Conservation (phyloP, 163 green algal species). For the Scenedesmus sp. region DNA sequence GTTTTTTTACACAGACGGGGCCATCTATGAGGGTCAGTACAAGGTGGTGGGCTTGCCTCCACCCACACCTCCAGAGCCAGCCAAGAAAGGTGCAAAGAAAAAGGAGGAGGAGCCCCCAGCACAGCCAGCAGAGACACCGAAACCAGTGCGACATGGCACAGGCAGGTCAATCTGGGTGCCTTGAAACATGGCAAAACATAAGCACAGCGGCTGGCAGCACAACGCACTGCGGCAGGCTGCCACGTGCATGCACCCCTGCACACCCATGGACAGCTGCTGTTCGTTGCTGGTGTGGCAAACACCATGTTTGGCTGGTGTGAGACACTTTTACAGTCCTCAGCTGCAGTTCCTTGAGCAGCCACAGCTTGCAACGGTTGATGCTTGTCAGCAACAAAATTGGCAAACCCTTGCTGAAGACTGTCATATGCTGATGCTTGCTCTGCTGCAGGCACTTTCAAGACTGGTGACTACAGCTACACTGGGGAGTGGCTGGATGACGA, state of each 20-base stretch:
- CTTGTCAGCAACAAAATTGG: too few species aligned
- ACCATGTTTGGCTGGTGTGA: too few species aligned
- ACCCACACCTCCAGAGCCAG: conserved; percentile 3
- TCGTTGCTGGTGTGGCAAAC: too few species aligned
- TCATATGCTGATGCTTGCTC: neutral
- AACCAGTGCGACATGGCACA: conserved; percentile 71
- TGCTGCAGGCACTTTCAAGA: conserved; percentile 63
- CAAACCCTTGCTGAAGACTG: neutral
- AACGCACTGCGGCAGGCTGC: neutral
- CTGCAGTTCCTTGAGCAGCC: neutral
- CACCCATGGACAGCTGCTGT: neutral
- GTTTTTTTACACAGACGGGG: conserved; percentile 37
- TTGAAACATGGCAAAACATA: neutral
- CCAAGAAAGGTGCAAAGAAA: conserved; percentile 56
- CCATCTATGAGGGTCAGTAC: conserved; percentile 49
- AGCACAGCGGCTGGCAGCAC: neutral
- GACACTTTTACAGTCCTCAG: too few species aligned
- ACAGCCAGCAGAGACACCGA: conserved; percentile 59
- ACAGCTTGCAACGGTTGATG: neutral
- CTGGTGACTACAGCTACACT: conserved; percentile 73
- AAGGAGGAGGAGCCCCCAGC: conserved; percentile 61
- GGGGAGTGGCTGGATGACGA: conserved; percentile 76
- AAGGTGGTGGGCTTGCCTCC: conserved; percentile 25
- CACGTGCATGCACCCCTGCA: neutral
- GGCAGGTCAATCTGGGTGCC: conserved; percentile 42